Evolutionary conservation across 371 early-diverging fungal genomes (phyloP).

Genomic region (Haplosporangium sp.): DNA sequence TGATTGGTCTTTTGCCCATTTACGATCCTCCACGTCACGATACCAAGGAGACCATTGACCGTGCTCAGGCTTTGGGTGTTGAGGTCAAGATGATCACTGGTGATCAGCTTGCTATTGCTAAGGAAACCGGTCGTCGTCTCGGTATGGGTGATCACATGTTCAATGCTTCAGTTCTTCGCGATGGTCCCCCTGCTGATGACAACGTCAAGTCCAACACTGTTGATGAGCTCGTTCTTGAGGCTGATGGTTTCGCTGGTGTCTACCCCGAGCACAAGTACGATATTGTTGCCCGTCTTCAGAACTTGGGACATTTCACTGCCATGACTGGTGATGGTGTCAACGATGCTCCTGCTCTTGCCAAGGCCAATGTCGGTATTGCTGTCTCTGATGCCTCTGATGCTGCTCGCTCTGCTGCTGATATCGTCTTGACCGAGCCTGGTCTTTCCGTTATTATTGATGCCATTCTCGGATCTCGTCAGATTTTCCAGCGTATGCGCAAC

Average conservation of each 20-base stretch:
- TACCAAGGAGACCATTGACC: conserved; percentile 85
- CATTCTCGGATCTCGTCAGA: conserved; percentile 72
- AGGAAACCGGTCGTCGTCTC: conserved; percentile 83
- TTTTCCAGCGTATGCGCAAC: conserved; percentile 78
- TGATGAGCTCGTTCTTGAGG: conserved; percentile 83
- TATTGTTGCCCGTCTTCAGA: conserved; percentile 91
- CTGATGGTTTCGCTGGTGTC: conserved; percentile 91
- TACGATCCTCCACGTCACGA: conserved; percentile 92
- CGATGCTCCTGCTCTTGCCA: conserved; percentile 94
- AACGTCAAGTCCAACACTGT: conserved; percentile 71
- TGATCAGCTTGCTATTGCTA: conserved; percentile 92
- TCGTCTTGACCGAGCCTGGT: conserved; percentile 84
- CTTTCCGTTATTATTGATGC: conserved; percentile 78
- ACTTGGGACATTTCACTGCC: conserved; percentile 81
- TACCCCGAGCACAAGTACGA: conserved; percentile 95
- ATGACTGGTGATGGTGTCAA: conserved; percentile 98
- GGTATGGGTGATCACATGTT: conserved; percentile 81
- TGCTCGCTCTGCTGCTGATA: conserved; percentile 81
- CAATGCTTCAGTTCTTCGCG: conserved; percentile 80
- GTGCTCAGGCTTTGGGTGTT: conserved; percentile 87
- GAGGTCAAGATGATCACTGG: conserved; percentile 97
- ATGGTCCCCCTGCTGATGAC: conserved; percentile 78
- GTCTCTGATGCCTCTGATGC: conserved; percentile 85
- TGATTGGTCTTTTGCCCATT: conserved; percentile 80
- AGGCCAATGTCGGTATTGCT: conserved; percentile 86